Evolutionary conservation across 1,284 basidiomycete species (phyloP), one percentile per base, ranked within the genome.

Genomic region (Porodaedalea pini): DNA sequence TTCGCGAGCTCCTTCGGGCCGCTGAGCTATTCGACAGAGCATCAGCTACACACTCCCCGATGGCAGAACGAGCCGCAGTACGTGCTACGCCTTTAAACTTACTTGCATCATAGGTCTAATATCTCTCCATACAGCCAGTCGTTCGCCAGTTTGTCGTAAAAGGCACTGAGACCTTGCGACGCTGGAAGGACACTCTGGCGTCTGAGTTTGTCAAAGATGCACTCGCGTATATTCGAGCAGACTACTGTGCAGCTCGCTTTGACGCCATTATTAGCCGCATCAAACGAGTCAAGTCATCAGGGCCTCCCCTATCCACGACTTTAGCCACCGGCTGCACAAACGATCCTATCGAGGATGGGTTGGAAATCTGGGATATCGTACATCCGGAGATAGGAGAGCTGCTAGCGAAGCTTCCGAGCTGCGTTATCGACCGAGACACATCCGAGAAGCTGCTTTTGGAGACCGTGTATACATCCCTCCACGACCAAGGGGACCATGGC

Each of bases 381-480:
- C 51, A 53, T 31, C 51, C 51, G 15, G 51, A 53, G 8, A 44
- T 53, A 40, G 25, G 8, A 17, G 37, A 53, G 51, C n/a, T 53
- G 5, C 7, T 53, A 7, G 23, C 27, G 23, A 43, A n/a, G 36
- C 21, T 53, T n/a, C 37, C 29, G 39, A 43, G 40, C 11, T 29
- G n/a, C 4, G 40, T 19, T 13, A 23, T 41, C n/a, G 51, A 53
- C 37, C 37, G n/a, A 23, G 10, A 5, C 13, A 19, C 17, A 19
- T 11, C 13, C 3, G 40, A 32, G 10, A 23, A 29, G 45, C 8
- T 2, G 17, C 15, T 19, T 32, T 48, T 13, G 21, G 23, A 27
- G 17, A n/a, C 17, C 25, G 31, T 19, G n/a, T 15, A n/a, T 48
- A 11, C 13, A 25, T 25, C 23, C 11, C 31, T 15, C 17, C 17